Base-by-base conservation (phyloP, 163 green algal species). In the Volvox carteri region DNA sequence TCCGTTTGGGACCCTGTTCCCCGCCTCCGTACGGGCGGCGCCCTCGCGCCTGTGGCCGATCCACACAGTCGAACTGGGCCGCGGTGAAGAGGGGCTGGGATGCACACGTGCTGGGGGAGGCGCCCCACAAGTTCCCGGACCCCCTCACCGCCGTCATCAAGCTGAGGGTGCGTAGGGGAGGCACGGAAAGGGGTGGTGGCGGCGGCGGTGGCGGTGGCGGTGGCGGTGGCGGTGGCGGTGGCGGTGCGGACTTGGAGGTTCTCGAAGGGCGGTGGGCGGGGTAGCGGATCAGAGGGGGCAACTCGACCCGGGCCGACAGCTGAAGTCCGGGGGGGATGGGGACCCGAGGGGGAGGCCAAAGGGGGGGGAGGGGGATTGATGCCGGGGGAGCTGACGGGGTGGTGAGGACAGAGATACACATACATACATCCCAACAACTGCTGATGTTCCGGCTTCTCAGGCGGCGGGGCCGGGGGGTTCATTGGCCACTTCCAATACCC, bases 31-130 rank as follows among this genome's bases (percentile, higher is more conserved):
- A 58, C 48, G 11, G 48, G 12, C 48, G 48, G 12, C 48, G 11
- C 12, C 48, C 48, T 58, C 48, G 12, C 14, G 48, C 48, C 48
- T 58, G 12, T 14, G 11, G 48, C 48, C 48, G 11, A 14, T 14
- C 48, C 14, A 58, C 19, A 3, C 91, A 98, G 95, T 92, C 95
- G n/a, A 95, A 98, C 93, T 98, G 96, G 96, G 90, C 93, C 85
- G 98, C 99, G 73, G 97, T 99, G 50, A 95, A 99, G 94, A 91
- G 94, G 28, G 97, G 97, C 7, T 99, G 96, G 96, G 86, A 99
- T 21, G 97, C 97, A 33, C 97, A 99, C 90, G 94, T 99, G 74
- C 93, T 99, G 84, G 97, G 97, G 50, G 94, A 98, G 91, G 96
- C 97, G 14, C 93, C 94, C 4, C 72, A 98, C 94, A 96, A 91